Percentiles rank a stretch among this genome's conserved stretches.
phyloP scores from a whole-genome alignment of 768 basidiomycete species.

The Mycena epipterygia region DNA sequence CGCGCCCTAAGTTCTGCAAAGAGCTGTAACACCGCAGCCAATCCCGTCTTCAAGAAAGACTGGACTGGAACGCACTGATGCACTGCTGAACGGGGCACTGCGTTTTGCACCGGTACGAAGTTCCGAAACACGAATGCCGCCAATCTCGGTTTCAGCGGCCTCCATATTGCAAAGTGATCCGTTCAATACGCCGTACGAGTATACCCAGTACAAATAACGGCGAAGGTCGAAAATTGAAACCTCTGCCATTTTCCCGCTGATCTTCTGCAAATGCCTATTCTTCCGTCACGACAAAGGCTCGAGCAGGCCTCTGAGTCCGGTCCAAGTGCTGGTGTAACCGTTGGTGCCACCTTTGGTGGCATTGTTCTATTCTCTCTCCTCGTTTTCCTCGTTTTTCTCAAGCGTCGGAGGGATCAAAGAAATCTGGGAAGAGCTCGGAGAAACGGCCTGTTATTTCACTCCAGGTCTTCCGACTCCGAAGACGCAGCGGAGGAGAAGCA shows the following conservation, averaged over 20 bases:
- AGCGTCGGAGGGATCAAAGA: background rate
- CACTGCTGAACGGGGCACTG: too few relatives aligned
- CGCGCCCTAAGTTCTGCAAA: too few relatives aligned
- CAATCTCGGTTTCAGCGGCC: too few relatives aligned
- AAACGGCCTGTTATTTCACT: background rate
- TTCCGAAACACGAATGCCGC: too few relatives aligned
- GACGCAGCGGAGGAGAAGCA: background rate
- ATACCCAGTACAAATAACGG: too few relatives aligned
- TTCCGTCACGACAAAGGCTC: background rate
- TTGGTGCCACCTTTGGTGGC: constrained; percentile 13
- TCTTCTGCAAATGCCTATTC: constrained; percentile 12
- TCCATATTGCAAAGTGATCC: too few relatives aligned
- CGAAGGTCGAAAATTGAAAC: background rate
- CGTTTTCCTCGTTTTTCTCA: background rate
- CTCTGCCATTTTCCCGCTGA: background rate
- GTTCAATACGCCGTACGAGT: too few relatives aligned
- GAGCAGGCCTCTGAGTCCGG: constrained; percentile 1
- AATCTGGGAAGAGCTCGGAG: too few relatives aligned
- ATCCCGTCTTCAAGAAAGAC: too few relatives aligned
- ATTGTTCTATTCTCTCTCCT: constrained; percentile 7
- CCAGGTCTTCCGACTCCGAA: background rate
- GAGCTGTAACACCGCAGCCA: too few relatives aligned
- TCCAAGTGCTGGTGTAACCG: background rate
- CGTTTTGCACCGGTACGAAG: too few relatives aligned
- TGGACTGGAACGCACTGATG: too few relatives aligned